phyloP scores from a whole-genome alignment of 176 grass and related monocot genomes.

The Musa schizocarpa region DNA sequence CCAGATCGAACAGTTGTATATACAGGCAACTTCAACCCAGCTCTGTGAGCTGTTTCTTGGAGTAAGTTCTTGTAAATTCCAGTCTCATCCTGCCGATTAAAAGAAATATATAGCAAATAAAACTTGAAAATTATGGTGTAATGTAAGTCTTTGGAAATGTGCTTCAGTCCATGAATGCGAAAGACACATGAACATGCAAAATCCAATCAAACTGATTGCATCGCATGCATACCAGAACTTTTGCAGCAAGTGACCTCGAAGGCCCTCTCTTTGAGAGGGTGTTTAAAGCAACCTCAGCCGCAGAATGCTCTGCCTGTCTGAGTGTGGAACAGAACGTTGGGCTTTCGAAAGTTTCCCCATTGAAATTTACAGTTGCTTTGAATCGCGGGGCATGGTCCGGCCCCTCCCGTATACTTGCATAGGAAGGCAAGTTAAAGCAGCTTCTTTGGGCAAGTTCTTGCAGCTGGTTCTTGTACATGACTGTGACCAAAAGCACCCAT shows the following conservation, averaged over 20 bases:
- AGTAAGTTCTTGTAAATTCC: slow-evolving; percentile 95
- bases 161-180: too few species aligned
- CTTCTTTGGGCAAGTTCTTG: slow-evolving; percentile 96
- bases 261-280: slow-evolving; percentile 57
- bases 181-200: background rate
- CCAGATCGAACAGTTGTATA: slow-evolving; percentile 86
- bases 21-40: slow-evolving; percentile 60
- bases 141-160: background rate
- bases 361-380: slow-evolving; percentile 76
- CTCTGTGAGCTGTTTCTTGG: slow-evolving; percentile 83
- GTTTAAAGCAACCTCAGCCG: slow-evolving; percentile 69
- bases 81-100: slow-evolving; percentile 64
- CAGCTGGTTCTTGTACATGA: slow-evolving; percentile 93
- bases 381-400: slow-evolving; percentile 92
- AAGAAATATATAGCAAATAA: background rate
- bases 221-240: slow-evolving; percentile 43
- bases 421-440: slow-evolving; percentile 86
- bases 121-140: background rate
- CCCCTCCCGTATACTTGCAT: slow-evolving; percentile 57
- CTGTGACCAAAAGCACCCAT: background rate
- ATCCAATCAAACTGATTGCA: background rate
- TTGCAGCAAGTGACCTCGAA: slow-evolving; percentile 58
- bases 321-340: slow-evolving; percentile 66
- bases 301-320: slow-evolving; percentile 83
- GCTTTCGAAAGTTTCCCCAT: slow-evolving; percentile 73